Base-by-base conservation (phyloP, 1,139 yeast genomes). In the Diutina neorugosa region DNA sequence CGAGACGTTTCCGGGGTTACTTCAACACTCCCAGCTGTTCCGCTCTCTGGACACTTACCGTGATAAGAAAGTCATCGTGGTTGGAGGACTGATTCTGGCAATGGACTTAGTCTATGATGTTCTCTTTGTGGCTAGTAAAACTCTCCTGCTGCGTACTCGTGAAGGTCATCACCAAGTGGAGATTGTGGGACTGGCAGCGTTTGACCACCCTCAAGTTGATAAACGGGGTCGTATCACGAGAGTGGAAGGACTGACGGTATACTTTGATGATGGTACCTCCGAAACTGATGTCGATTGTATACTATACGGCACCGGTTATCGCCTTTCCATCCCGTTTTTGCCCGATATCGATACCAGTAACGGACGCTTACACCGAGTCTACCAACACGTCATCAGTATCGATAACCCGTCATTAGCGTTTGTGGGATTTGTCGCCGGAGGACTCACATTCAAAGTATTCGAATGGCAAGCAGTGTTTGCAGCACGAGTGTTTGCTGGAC, bases 391-490 rank as follows among this genome's bases (percentile, higher is more conserved):
- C n/a, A 27, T 46, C 16, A 23, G 37, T 14, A 46, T 46, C 14
- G 50, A 46, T 5, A 46, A 46, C n/a, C 40, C 19, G 9, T 9
- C 18, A 14, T 16, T 46, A 11, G 50, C 50, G 16, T 46, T 27
- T 27, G 50, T 46, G 5, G 50, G 50, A 12, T 46, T 46, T 27
- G 50, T 46, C n/a, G 37, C 12, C n/a, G 50, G 50, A 3, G 50
- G 50, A 11, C 27, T 46, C 3, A 46, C 50, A 8, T 46, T 46
- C n/a, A 46, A 46, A n/a, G 50, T 46, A 2, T 46, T 46, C 11
- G 50, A 46, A 27, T 46, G 50, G 50, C 50, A 46, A 16, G 50
- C 50, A 5, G 50, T 46, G 6, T 16, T 46, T n/a, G 50, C 50
- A 2, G 50, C 50, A n/a, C 19, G 50, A 27, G 16, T 16, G 23